Base-by-base conservation (phyloP, 2,329 filamentous ascomycete genomes). In the Pestalotiopsis sp. region DNA sequence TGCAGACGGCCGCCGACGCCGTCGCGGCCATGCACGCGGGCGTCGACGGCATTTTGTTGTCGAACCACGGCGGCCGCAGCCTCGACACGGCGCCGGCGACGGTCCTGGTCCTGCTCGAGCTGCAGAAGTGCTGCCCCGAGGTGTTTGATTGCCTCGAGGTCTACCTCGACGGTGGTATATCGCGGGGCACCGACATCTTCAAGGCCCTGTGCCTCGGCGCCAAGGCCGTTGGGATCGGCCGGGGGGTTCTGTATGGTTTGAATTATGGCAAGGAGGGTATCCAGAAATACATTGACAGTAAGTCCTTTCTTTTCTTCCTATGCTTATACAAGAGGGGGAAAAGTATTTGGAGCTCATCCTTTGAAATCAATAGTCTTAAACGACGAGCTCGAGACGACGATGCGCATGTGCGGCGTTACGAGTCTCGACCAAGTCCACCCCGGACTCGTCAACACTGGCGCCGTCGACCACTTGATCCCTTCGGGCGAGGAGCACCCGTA, bases 1-100 rank as follows among this genome's bases (percentile, higher is more conserved):
- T 94, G n/a, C 90, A 93, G 80, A 88, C 86, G 14, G 86, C 88
- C 0, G 82, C 83, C 56, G 92, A 94, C 77, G 91, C 91, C 14
- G 81, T 84, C 66, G 84, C 82, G 72, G 89, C 89, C 2, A 83
- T 90, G 45, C 84, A 91, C 65, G 75, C 84, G 13, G 90, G 89
- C 0, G 86, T 88, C 3, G 88, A 93, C 72, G 91, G 89, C 0
- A 91, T 94, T 62, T 85, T 93, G 1, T 82, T 93, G 1, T 88
- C 85, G 14, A 94, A 94, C 72, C 92, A 94, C 76, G 92, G 91
- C 1, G 91, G 91, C 0, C 79, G 91, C 52, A 84, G 80, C 65
- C 74, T 85, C 1, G 85, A 88, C 68, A 87, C 75, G 72, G 81
- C 83, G 0, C 83, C 86, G 2, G 81, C 90, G 0, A 84, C 87